phyloP scores from a whole-genome alignment of 202 grass and related monocot species.

The Tripidium arundinaceum region DNA sequence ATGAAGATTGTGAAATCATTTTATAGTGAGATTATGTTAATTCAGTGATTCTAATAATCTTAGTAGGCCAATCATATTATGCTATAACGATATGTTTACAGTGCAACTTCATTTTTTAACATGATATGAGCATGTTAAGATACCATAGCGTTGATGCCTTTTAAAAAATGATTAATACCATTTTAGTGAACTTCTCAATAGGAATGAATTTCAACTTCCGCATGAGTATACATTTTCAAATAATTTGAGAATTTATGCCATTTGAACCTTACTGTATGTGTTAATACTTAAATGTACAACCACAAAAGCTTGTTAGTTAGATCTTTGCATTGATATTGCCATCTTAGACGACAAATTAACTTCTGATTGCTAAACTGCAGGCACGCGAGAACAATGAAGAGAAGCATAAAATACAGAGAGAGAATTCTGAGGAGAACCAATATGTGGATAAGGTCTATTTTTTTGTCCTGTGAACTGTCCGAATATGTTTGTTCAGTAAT shows the following conservation, averaged over 20 bases:
- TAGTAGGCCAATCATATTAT: too few relatives aligned
- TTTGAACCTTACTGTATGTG: not conserved
- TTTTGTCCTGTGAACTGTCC: not conserved
- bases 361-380: conserved; percentile 45
- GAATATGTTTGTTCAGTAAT: conserved; percentile 6
- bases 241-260: conserved; percentile 6
- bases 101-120: too few relatives aligned
- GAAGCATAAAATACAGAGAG: conserved; percentile 55
- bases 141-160: too few relatives aligned
- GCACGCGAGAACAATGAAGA: conserved; percentile 81
- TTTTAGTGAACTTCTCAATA: not conserved
- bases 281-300: conserved; percentile 8
- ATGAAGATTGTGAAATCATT: not conserved
- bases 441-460: conserved; percentile 70
- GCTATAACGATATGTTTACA: too few relatives aligned
- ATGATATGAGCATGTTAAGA: too few relatives aligned
- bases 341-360: not conserved
- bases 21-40: conserved; percentile 6
- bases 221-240: conserved; percentile 7
- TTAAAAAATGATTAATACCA: too few relatives aligned
- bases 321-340: conserved; percentile 9
- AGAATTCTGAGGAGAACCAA: conserved; percentile 57
- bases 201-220: not conserved
- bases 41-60: too few relatives aligned
- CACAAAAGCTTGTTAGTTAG: conserved; percentile 15